phyloP scores from a whole-genome alignment of 345 rosid species.

The Eutrema japonicum region DNA sequence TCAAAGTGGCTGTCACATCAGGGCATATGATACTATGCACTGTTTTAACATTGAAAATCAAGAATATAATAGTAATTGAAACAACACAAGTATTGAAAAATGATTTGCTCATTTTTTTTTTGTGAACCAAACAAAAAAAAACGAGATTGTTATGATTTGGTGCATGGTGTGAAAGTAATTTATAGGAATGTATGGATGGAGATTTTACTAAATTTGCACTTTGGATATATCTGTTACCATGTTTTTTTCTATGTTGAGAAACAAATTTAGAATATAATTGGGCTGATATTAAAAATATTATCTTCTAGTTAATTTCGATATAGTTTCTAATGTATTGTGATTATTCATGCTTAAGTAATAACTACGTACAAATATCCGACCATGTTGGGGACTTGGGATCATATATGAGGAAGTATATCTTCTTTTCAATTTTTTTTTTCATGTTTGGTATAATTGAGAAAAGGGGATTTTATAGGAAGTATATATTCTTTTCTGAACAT shows the following conservation, averaged over 20 bases:
- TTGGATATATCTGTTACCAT: too few relatives aligned
- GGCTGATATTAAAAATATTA: neutral
- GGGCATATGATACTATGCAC: neutral
- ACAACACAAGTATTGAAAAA: neutral
- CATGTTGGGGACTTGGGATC: too few relatives aligned
- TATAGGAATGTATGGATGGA: neutral
- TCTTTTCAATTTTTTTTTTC: too few relatives aligned
- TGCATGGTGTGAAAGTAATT: constrained; percentile 9
- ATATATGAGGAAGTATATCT: too few relatives aligned
- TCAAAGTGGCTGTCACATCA: neutral
- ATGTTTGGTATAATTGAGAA: too few relatives aligned
- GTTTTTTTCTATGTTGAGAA: neutral
- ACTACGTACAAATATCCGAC: too few relatives aligned
- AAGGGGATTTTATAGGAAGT: too few relatives aligned
- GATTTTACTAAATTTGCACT: neutral
- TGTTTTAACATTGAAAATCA: neutral
- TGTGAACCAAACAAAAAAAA: neutral
- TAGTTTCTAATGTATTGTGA: too few relatives aligned
- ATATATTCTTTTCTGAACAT: too few relatives aligned
- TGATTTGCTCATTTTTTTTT: constrained; percentile 13
- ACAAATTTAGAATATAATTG: neutral
- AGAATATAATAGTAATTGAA: neutral
- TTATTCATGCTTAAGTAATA: too few relatives aligned
- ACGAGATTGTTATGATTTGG: neutral
- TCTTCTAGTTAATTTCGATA: neutral